Evolutionary conservation across 345 rosid species (phyloP).

Genomic region (Gossypioides kirkii): DNA sequence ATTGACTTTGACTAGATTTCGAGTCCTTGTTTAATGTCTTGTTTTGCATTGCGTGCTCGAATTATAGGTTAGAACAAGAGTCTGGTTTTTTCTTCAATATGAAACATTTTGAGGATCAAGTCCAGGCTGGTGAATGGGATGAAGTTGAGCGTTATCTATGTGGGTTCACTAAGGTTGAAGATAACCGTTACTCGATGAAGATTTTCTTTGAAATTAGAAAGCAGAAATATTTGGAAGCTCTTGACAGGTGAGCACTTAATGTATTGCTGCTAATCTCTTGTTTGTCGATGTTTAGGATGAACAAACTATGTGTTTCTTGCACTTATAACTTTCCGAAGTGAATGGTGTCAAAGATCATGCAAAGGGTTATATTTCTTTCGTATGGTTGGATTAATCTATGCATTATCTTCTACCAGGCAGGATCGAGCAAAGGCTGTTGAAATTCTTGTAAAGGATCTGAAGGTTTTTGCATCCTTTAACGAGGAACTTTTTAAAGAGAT

Average conservation of each 20-base stretch:
- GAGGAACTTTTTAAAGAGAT: constrained; percentile 79
- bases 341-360: background rate
- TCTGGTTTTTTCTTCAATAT: constrained; percentile 79
- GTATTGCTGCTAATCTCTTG: background rate
- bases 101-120: constrained; percentile 70
- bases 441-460: constrained; percentile 72
- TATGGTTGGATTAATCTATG: background rate
- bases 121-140: constrained; percentile 82
- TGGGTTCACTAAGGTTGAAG: constrained; percentile 90
- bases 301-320: background rate
- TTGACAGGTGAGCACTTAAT: constrained; percentile 48
- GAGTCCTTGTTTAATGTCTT: constrained; percentile 2
- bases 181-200: constrained; percentile 82
- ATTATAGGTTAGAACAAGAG: constrained; percentile 68
- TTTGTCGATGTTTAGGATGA: constrained; percentile 5
- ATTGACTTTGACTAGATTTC: background rate
- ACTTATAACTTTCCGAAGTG: background rate
- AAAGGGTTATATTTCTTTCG: background rate
- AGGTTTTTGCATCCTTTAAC: constrained; percentile 62
- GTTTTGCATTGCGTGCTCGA: background rate
- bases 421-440: constrained; percentile 80
- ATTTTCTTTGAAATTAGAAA: constrained; percentile 77
- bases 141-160: constrained; percentile 74
- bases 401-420: constrained; percentile 39
- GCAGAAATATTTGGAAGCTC: constrained; percentile 48